These are phyloP conservation scores for Fusarium nelsonii DNA, from an alignment of 2,329 filamentous ascomycete genomes.

Conservation along the genomic window DNA sequence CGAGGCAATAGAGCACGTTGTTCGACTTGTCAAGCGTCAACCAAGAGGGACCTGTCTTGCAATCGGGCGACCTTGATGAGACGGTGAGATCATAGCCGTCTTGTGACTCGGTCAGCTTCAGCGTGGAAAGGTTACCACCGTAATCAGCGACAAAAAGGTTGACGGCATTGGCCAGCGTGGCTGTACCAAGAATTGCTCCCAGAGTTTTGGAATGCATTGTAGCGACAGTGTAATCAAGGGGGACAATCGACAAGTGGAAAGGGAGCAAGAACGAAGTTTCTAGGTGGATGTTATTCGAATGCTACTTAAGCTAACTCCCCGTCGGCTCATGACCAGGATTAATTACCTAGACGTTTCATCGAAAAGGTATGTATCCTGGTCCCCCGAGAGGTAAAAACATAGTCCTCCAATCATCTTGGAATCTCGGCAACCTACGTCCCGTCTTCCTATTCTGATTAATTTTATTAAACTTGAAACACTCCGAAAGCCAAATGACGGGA, in stretches of 20 bases:
- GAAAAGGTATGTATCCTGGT: background rate
- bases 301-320: background rate
- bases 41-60: slow-evolving; percentile 37
- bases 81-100: slow-evolving; percentile 19
- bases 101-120: slow-evolving; percentile 17
- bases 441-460: slow-evolving; percentile 15
- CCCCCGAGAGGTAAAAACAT: slow-evolving; percentile 3
- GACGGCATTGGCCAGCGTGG: slow-evolving; percentile 28
- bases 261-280: too few relatives aligned
- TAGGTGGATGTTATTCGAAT: background rate
- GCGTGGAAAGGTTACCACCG: slow-evolving; percentile 38
- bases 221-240: background rate
- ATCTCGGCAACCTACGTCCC: slow-evolving; percentile 3
- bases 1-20: slow-evolving; percentile 42
- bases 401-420: slow-evolving; percentile 8
- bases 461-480: slow-evolving; percentile 12
- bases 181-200: slow-evolving; percentile 11
- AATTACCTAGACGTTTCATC: background rate
- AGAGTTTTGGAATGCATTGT: slow-evolving; percentile 14
- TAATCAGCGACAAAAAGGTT: slow-evolving; percentile 44
- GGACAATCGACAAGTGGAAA: too few relatives aligned
- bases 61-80: slow-evolving; percentile 26
- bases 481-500: background rate
- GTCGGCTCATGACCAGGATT: background rate
- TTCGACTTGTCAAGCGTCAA: slow-evolving; percentile 31